A percentile compares a stretch with the other conserved stretches of the same genome.
These are phyloP conservation scores for Xylariaceae sp. DNA, from an alignment of 2,329 filamentous ascomycete genomes.

Conservation along the genomic window DNA sequence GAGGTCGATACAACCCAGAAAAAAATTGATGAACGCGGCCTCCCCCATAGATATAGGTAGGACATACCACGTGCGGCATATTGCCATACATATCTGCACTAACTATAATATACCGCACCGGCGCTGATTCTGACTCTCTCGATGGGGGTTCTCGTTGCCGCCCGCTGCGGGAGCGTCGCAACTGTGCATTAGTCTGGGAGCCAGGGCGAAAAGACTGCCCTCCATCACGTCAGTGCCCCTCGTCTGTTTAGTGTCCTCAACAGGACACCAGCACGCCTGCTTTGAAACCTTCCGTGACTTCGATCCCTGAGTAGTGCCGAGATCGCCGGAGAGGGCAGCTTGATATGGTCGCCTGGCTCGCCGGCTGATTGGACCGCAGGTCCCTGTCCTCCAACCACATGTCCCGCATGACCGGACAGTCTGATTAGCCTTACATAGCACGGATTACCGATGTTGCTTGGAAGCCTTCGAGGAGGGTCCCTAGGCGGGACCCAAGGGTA, in stretches of 20 bases:
- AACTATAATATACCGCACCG: not conserved
- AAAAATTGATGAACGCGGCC: not conserved
- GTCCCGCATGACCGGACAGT: slow-evolving; percentile 25
- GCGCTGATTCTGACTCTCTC: not conserved
- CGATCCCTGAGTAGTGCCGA: slow-evolving; percentile 26
- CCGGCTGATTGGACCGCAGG: slow-evolving; percentile 20
- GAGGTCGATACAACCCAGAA: too few relatives aligned
- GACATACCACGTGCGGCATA: not conserved
- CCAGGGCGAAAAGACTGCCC: slow-evolving; percentile 15
- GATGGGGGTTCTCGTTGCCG: not conserved
- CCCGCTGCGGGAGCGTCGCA: slow-evolving; percentile 24
- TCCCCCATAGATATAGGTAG: not conserved
- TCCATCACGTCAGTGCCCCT: slow-evolving; percentile 6
- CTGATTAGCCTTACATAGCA: slow-evolving; percentile 14
- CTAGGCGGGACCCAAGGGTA: too few relatives aligned
- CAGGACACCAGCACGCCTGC: not conserved
- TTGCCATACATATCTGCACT: not conserved
- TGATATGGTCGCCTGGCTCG: slow-evolving; percentile 12
- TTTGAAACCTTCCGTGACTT: slow-evolving; percentile 11
- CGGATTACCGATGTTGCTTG: slow-evolving; percentile 4
- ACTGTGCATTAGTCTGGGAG: slow-evolving; percentile 24
- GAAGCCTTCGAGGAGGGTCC: not conserved
- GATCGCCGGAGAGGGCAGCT: slow-evolving; percentile 26
- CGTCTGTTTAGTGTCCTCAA: slow-evolving; percentile 13
- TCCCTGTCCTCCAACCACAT: slow-evolving; percentile 26